A percentile compares a stretch with the other conserved stretches of the same genome.
Evolutionary conservation across 1,284 basidiomycete species (phyloP).

Genomic region (Trichosporon sp.): DNA sequence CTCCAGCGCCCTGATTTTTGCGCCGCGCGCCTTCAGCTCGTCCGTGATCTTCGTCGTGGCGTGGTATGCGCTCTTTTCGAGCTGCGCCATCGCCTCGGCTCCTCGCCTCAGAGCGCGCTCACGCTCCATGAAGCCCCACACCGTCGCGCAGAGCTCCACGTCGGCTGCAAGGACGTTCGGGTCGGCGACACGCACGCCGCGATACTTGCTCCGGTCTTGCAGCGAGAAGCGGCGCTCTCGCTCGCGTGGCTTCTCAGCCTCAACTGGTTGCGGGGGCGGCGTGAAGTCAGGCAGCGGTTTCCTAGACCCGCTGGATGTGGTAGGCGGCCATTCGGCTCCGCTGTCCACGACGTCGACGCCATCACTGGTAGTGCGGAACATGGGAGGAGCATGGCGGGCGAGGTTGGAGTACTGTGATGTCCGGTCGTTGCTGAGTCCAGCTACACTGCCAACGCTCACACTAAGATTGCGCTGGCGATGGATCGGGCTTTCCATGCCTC

Average conservation of each 20-base stretch:
- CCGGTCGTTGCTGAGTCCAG: not conserved
- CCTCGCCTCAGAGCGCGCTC: slow-evolving; percentile 29
- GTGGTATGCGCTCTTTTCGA: slow-evolving; percentile 22
- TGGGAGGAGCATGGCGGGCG: slow-evolving; percentile 4
- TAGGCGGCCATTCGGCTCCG: slow-evolving; percentile 31
- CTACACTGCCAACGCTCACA: not conserved
- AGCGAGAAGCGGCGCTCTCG: slow-evolving; percentile 15
- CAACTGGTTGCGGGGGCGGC: not conserved
- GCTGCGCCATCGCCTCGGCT: slow-evolving; percentile 34
- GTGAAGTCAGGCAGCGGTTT: not conserved
- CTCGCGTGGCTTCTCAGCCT: not conserved
- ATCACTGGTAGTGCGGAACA: slow-evolving; percentile 35
- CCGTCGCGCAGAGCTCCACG: slow-evolving; percentile 34
- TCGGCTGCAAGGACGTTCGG: slow-evolving; percentile 32
- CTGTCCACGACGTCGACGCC: slow-evolving; percentile 35
- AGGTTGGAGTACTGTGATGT: not conserved
- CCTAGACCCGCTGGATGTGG: not conserved
- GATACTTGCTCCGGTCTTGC: slow-evolving; percentile 20
- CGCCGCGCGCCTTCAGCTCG: slow-evolving; percentile 18
- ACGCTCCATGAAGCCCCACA: slow-evolving; percentile 28
- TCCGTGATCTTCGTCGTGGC: slow-evolving; percentile 28
- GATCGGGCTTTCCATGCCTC: not conserved
- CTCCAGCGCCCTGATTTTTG: slow-evolving; percentile 20
- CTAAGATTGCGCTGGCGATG: not conserved
- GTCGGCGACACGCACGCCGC: not conserved